Percentiles rank a stretch among this genome's conserved stretches.
phyloP scores from a whole-genome alignment of 2,329 filamentous ascomycete species.

The Penicillium sp. region DNA sequence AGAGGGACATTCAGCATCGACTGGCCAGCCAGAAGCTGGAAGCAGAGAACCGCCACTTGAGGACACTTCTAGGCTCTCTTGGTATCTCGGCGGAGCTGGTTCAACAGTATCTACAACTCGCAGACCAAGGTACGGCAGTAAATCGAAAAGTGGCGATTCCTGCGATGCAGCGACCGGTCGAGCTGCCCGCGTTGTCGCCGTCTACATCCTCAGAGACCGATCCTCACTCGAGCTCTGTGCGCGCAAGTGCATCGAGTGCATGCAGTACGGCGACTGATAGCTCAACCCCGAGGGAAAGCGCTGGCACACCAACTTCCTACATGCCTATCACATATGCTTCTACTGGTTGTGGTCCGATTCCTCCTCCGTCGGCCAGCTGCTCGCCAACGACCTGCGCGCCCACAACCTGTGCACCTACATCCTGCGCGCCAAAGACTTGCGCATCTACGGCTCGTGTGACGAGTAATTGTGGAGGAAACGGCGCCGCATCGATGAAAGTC shows the following conservation, averaged over 20 bases:
- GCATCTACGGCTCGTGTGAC: neutral
- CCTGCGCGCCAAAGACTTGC: neutral
- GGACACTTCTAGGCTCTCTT: conserved; percentile 26
- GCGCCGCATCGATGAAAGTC: neutral
- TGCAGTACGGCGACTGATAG: neutral
- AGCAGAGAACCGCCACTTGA: conserved; percentile 37
- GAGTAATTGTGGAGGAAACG: neutral
- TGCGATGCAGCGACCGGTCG: conserved; percentile 23
- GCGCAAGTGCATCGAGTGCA: neutral
- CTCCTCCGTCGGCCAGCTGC: neutral
- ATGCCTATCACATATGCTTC: neutral
- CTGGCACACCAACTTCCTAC: neutral
- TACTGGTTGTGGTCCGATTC: neutral
- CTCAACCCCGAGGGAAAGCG: neutral
- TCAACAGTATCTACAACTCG: conserved; percentile 31
- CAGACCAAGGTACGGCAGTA: conserved; percentile 20
- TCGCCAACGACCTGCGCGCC: neutral
- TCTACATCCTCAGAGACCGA: neutral
- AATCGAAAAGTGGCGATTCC: conserved; percentile 41
- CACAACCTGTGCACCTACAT: neutral
- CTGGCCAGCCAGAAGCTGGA: conserved; percentile 37
- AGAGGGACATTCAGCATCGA: conserved; percentile 37
- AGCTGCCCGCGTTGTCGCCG: neutral
- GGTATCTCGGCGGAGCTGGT: conserved; percentile 29
- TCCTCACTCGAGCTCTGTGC: neutral